phyloP scores from a whole-genome alignment of 805 yeast species.

The Candida railenensis region DNA sequence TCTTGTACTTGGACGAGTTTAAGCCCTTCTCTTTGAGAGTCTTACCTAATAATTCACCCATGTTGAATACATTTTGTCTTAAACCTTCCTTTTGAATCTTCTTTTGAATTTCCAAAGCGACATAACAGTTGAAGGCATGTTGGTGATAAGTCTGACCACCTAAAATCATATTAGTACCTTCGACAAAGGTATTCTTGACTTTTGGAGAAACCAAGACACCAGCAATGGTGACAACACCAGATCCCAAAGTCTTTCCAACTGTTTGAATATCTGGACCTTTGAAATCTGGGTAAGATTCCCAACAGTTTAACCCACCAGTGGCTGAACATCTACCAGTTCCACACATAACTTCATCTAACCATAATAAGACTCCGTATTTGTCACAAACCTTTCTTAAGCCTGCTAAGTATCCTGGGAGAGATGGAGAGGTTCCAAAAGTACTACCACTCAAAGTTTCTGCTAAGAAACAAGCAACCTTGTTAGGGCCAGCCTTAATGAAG shows the following conservation, averaged over 20 bases:
- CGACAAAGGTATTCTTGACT: slow-evolving; percentile 17
- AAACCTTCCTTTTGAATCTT: slow-evolving; percentile 33
- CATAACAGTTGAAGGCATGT: slow-evolving; percentile 27
- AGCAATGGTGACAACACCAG: slow-evolving; percentile 30
- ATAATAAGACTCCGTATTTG: slow-evolving; percentile 29
- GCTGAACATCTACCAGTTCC: slow-evolving; percentile 32
- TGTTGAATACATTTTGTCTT: slow-evolving; percentile 38
- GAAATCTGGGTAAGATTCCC: slow-evolving; percentile 26
- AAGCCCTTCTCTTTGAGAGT: slow-evolving; percentile 15
- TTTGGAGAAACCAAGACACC: slow-evolving; percentile 29
- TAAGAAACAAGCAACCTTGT: slow-evolving; percentile 25
- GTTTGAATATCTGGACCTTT: slow-evolving; percentile 30
- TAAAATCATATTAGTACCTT: slow-evolving; percentile 17
- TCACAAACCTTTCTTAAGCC: slow-evolving; percentile 28
- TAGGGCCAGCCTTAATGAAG: slow-evolving; percentile 24
- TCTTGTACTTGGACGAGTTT: slow-evolving; percentile 8
- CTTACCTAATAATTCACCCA: slow-evolving; percentile 45
- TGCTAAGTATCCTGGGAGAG: slow-evolving; percentile 23
- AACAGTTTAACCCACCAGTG: slow-evolving; percentile 26
- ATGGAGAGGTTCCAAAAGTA: slow-evolving; percentile 26
- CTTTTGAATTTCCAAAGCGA: slow-evolving; percentile 26
- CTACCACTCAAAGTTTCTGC: slow-evolving; percentile 29
- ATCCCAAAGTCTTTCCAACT: slow-evolving; percentile 30
- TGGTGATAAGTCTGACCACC: slow-evolving; percentile 27
- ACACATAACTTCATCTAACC: slow-evolving; percentile 37